Evolutionary conservation across 2,329 filamentous ascomycete species (phyloP).

Genomic region (Penicillium psychrosexuale): DNA sequence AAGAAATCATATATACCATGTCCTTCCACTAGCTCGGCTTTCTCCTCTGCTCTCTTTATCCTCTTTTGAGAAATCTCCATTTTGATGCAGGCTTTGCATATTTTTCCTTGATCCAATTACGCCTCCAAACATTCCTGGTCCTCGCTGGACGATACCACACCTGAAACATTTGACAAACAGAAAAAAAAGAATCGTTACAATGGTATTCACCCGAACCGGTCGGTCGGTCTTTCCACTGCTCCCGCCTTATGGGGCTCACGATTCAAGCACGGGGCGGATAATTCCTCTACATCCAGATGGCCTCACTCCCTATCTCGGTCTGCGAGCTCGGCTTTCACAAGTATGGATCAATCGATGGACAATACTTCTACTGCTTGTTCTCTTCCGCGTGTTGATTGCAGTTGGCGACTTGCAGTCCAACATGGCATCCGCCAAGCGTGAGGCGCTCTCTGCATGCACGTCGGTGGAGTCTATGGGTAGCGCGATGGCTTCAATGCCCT

Average conservation of each 20-base stretch:
- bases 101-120: background rate
- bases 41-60: constrained; percentile 4
- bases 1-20: constrained; percentile 6
- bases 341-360: constrained; percentile 99
- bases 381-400: constrained; percentile 75
- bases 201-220: constrained; percentile 35
- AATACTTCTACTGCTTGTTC: constrained; percentile 77
- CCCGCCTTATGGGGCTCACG: constrained; percentile 42
- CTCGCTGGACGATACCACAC: constrained; percentile 4
- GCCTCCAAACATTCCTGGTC: background rate
- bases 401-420: constrained; percentile 69
- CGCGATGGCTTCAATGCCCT: constrained; percentile 95
- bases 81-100: background rate
- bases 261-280: constrained; percentile 53
- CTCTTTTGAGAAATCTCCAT: background rate
- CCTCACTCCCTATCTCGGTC: constrained; percentile 86
- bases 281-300: constrained; percentile 63
- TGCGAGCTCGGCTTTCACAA: constrained; percentile 86
- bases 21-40: background rate
- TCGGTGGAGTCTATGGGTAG: constrained; percentile 91
- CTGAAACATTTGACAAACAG: background rate
- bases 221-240: constrained; percentile 38
- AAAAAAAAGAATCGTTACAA: constrained; percentile 12
- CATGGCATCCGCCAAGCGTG: constrained; percentile 69
- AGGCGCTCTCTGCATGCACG: constrained; percentile 85